Conservation (phyloP, 2,329 filamentous ascomycete genomes). For the Fusarium pseudocircinatum region DNA sequence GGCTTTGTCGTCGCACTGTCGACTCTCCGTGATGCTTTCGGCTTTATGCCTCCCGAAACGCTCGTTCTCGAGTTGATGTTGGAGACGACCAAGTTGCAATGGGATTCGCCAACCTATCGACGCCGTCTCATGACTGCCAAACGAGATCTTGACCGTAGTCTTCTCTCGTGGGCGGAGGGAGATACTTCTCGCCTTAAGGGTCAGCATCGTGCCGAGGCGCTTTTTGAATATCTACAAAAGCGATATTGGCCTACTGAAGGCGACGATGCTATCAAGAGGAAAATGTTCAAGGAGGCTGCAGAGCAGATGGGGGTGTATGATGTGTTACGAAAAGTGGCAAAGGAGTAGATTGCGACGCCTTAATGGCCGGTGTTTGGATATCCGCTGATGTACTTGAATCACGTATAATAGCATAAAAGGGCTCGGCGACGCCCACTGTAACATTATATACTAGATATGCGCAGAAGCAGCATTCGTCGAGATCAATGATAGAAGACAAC, state of each 20-base stretch:
- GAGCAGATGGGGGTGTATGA: constrained; percentile 57
- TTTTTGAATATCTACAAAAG: constrained; percentile 55
- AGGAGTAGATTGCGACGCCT: constrained; percentile 14
- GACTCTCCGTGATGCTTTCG: constrained; percentile 54
- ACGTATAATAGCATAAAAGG: constrained; percentile 17
- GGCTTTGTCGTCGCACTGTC: constrained; percentile 59
- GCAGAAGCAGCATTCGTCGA: not conserved
- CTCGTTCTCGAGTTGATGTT: constrained; percentile 59
- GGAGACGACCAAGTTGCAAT: constrained; percentile 55
- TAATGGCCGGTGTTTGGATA: not conserved
- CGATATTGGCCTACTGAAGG: constrained; percentile 48
- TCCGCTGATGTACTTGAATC: constrained; percentile 5
- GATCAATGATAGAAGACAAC: not conserved
- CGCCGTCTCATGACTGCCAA: constrained; percentile 55
- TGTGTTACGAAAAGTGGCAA: constrained; percentile 36
- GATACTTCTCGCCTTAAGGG: constrained; percentile 50
- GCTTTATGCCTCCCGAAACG: constrained; percentile 56
- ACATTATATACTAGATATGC: constrained; percentile 12
- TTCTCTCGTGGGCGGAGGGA: constrained; percentile 44
- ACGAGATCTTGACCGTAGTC: constrained; percentile 53
- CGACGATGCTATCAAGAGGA: constrained; percentile 38
- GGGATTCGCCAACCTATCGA: constrained; percentile 53
- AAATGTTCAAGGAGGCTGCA: constrained; percentile 48
- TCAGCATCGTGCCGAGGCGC: constrained; percentile 49
- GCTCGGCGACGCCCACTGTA: not conserved